Conservation (phyloP, 192 early-diverging fungal species). For the Podila horticola region DNA sequence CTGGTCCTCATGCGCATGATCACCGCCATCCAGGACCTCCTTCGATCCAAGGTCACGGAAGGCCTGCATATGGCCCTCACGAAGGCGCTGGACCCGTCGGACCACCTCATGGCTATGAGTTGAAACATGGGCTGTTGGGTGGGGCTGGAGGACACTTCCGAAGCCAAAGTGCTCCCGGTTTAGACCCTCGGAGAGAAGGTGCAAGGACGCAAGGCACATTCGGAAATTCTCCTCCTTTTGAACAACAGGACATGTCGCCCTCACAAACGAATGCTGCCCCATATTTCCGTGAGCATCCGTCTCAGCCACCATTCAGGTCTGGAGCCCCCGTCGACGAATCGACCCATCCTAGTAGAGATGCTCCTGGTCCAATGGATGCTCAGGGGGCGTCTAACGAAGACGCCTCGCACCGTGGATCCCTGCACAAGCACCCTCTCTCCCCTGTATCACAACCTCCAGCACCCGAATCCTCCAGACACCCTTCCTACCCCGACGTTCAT, state of each 20-base stretch:
- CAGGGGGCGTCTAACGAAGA: not conserved
- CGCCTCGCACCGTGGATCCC: conserved; percentile 4
- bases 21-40: not conserved
- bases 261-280: conserved; percentile 1
- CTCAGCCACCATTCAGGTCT: conserved; percentile 4
- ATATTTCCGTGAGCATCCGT: conserved; percentile 22
- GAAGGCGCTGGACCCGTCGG: too few species aligned
- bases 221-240: conserved; percentile 24
- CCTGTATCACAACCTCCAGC: conserved; percentile 16
- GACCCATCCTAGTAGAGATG: not conserved
- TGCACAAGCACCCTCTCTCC: conserved; percentile 28
- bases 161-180: conserved; percentile 48
- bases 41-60: not conserved
- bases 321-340: conserved; percentile 4
- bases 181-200: conserved; percentile 30
- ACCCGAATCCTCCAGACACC: not conserved
- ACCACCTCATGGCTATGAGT: conserved; percentile 6
- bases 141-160: conserved; percentile 38
- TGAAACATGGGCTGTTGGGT: conserved; percentile 14
- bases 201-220: conserved; percentile 4
- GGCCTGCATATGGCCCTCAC: too few species aligned
- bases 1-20: conserved; percentile 1
- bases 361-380: not conserved
- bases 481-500: conserved; percentile 1
- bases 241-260: conserved; percentile 17